A percentile compares a stretch with the other conserved stretches of the same genome.
Evolutionary conservation across 106 monocot species (phyloP).

Genomic region (Amphibolis antarctica): DNA sequence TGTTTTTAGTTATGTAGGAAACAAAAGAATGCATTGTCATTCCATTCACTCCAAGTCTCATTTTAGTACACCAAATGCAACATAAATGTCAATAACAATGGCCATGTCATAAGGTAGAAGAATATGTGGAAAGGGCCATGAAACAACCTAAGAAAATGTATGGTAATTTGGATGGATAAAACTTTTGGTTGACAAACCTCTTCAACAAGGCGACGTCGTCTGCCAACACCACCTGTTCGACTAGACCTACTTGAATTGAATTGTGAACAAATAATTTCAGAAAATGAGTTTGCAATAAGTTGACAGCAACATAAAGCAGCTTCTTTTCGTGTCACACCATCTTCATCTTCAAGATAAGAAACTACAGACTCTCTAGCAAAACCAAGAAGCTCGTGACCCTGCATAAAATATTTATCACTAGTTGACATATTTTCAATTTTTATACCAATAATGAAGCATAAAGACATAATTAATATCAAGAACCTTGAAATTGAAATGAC

Average conservation of each 20-base stretch:
- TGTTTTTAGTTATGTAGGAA: too few species aligned
- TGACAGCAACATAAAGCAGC: constrained; percentile 92
- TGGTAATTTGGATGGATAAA: not conserved
- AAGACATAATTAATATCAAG: not conserved
- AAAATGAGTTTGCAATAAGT: constrained; percentile 69
- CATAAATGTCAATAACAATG: too few species aligned
- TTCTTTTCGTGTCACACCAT: constrained; percentile 78
- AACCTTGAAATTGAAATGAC: constrained; percentile 86
- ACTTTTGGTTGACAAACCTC: constrained; percentile 43
- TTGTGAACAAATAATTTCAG: constrained; percentile 28
- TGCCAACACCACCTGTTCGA: constrained; percentile 68
- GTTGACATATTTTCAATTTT: not conserved
- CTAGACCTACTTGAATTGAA: constrained; percentile 58
- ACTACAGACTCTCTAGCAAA: constrained; percentile 91
- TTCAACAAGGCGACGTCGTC: constrained; percentile 71
- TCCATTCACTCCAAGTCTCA: too few species aligned
- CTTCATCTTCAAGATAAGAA: constrained; percentile 90
- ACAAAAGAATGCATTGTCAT: too few species aligned
- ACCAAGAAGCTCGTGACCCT: constrained; percentile 91
- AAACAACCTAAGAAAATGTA: not conserved
- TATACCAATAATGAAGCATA: not conserved
- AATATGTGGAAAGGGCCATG: not conserved
- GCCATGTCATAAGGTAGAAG: too few species aligned
- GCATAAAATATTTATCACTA: constrained; percentile 8
- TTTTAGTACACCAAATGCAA: too few species aligned